A percentile compares a stretch with the other conserved stretches of the same genome.
phyloP scores from a whole-genome alignment of 805 yeast genomes.

The Candida sanyiensis region DNA sequence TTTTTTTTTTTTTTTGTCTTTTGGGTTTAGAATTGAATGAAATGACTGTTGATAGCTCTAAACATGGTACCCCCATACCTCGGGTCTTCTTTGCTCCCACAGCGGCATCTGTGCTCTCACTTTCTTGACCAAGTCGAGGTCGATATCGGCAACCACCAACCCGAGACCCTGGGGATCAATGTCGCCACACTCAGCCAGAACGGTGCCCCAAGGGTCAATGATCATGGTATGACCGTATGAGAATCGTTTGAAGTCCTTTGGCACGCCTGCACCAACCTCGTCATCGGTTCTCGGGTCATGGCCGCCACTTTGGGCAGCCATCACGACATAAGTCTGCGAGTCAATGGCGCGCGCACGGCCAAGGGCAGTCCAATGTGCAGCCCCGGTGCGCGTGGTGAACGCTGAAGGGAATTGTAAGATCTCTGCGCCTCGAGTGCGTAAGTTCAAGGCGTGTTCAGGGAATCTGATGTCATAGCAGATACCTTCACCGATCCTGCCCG shows the following conservation, averaged over 20 bases:
- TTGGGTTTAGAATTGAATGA: too few species aligned
- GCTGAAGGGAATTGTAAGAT: conserved; percentile 84
- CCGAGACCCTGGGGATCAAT: conserved; percentile 34
- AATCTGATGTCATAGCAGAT: conserved; percentile 87
- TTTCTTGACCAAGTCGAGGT: conserved; percentile 40
- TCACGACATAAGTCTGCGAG: conserved; percentile 76
- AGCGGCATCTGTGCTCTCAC: conserved; percentile 73
- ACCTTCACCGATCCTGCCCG: conserved; percentile 62
- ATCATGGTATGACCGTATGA: conserved; percentile 86
- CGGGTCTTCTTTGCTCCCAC: conserved; percentile 64
- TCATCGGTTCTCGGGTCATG: conserved; percentile 41
- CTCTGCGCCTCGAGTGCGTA: conserved; percentile 68
- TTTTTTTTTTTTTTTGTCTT: too few species aligned
- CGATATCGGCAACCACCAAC: conserved; percentile 64
- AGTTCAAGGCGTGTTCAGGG: conserved; percentile 68
- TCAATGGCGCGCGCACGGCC: conserved; percentile 86
- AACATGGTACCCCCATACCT: conserved; percentile 36
- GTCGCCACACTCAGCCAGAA: conserved; percentile 55
- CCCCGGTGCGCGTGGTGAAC: conserved; percentile 87
- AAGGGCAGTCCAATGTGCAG: conserved; percentile 80
- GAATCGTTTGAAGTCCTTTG: conserved; percentile 35
- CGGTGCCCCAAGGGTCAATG: conserved; percentile 88
- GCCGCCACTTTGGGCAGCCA: conserved; percentile 84
- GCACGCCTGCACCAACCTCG: conserved; percentile 22
- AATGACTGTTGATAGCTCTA: conserved; percentile 4